These are phyloP conservation scores for Xylaria sp. DNA, from an alignment of 495 filamentous ascomycete genomes.

Conservation along the genomic window DNA sequence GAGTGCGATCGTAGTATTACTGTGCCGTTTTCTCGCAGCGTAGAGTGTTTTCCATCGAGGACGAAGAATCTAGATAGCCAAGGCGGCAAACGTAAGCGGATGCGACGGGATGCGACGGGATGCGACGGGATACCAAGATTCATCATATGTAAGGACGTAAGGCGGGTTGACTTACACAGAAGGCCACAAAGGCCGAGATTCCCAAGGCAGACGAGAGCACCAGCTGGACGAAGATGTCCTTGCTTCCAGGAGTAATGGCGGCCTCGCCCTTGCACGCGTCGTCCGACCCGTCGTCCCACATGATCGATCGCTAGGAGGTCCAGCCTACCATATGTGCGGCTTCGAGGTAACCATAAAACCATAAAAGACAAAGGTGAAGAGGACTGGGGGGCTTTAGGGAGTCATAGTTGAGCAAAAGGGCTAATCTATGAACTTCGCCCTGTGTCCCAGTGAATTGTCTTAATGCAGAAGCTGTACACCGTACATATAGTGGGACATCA, in stretches of 20 bases:
- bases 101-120: conserved; percentile 21
- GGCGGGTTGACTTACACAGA: conserved; percentile 61
- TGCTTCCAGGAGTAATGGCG: conserved; percentile 43
- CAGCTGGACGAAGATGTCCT: conserved; percentile 59
- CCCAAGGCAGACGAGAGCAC: conserved; percentile 59
- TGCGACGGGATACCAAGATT: not conserved
- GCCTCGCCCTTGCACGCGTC: conserved; percentile 41
- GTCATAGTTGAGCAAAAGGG: not conserved
- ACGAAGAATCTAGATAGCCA: conserved; percentile 69
- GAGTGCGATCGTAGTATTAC: conserved; percentile 70
- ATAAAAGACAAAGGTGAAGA: not conserved
- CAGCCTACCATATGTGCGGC: conserved; percentile 14
- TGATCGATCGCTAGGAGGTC: conserved; percentile 16
- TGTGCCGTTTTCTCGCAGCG: conserved; percentile 80
- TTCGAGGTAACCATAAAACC: not conserved
- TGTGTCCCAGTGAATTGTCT: not conserved
- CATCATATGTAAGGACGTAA: no score
- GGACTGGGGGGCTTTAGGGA: not conserved
- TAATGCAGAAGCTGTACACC: not conserved
- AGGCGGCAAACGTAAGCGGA: conserved; percentile 33
- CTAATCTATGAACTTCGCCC: not conserved
- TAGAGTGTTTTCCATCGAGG: conserved; percentile 94
- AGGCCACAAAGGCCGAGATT: conserved; percentile 58
- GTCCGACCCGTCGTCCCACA: conserved; percentile 26
- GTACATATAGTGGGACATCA: not conserved